Evolutionary conservation across 2,329 filamentous ascomycete genomes (phyloP).

Genomic region (Botryotinia globosa): DNA sequence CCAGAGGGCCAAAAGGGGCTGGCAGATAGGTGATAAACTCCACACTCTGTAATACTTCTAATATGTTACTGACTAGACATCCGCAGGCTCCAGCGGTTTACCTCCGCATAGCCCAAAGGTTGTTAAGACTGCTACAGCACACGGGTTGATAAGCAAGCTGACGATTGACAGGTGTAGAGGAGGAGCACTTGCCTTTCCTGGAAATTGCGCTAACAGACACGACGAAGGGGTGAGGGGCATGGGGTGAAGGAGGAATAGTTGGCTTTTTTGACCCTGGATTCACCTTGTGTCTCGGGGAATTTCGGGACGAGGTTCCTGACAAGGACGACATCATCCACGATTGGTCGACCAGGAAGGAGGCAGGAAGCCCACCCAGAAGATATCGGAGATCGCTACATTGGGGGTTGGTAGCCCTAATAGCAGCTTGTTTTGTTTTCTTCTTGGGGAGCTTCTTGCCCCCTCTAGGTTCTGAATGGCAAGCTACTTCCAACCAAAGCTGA

Average conservation of each 20-base stretch:
- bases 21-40: neutral
- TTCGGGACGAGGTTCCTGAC: neutral
- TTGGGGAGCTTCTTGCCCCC: slow-evolving; percentile 39
- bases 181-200: neutral
- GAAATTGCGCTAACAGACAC: neutral
- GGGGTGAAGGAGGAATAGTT: neutral
- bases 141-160: neutral
- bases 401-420: neutral
- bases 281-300: too few species aligned
- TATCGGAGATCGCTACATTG: neutral
- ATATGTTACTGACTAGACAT: neutral
- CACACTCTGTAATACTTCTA: neutral
- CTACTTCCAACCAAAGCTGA: slow-evolving; percentile 53
- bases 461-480: slow-evolving; percentile 47
- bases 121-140: neutral
- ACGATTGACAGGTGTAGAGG: neutral
- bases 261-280: neutral
- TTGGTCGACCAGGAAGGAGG: neutral
- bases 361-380: neutral
- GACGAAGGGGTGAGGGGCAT: neutral
- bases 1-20: too few species aligned
- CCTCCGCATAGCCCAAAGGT: neutral
- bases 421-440: slow-evolving; percentile 34
- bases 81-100: neutral
- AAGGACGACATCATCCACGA: neutral